A percentile compares a stretch with the other conserved stretches of the same genome.
Conservation (phyloP, 2,329 filamentous ascomycete genomes). For the Hypoxylon sp. region DNA sequence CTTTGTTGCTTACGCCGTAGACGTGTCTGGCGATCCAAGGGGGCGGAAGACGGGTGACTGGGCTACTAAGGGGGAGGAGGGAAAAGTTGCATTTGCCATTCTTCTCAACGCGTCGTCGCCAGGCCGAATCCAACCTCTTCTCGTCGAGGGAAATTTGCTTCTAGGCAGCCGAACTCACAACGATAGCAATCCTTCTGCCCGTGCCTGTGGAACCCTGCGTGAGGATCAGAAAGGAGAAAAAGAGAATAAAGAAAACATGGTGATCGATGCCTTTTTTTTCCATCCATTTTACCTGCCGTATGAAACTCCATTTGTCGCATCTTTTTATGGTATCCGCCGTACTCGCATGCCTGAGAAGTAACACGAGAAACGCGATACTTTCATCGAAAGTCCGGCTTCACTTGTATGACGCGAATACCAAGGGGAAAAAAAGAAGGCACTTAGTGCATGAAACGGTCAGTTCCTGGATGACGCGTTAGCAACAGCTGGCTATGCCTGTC, state of each 20-base stretch:
- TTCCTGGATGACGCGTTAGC: slow-evolving; percentile 40
- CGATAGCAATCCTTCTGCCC: slow-evolving; percentile 31
- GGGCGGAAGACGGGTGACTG: slow-evolving; percentile 21
- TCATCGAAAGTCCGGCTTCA: slow-evolving; percentile 33
- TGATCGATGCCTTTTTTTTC: slow-evolving; percentile 47
- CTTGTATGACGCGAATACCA: slow-evolving; percentile 19
- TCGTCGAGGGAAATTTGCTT: slow-evolving; percentile 31
- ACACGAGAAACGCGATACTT: slow-evolving; percentile 34
- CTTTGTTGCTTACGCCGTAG: slow-evolving; percentile 44
- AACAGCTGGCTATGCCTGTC: slow-evolving; percentile 33
- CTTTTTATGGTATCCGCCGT: slow-evolving; percentile 45
- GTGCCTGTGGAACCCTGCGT: slow-evolving; percentile 35
- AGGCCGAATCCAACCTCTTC: slow-evolving; percentile 35
- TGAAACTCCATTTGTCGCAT: slow-evolving; percentile 45
- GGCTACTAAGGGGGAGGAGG: slow-evolving; percentile 15
- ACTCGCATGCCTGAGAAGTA: slow-evolving; percentile 42
- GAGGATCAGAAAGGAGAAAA: slow-evolving; percentile 35
- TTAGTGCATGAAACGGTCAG: slow-evolving; percentile 34
- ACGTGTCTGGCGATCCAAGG: slow-evolving; percentile 41
- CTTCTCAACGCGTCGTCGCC: slow-evolving; percentile 37
- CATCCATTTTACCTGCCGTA: slow-evolving; percentile 48
- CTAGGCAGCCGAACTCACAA: slow-evolving; percentile 36
- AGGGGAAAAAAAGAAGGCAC: slow-evolving; percentile 1
- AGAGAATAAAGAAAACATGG: slow-evolving; percentile 40
- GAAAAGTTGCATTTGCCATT: slow-evolving; percentile 34